Conservation (phyloP, 768 basidiomycete species). For the Boletus pseudopeckii region DNA sequence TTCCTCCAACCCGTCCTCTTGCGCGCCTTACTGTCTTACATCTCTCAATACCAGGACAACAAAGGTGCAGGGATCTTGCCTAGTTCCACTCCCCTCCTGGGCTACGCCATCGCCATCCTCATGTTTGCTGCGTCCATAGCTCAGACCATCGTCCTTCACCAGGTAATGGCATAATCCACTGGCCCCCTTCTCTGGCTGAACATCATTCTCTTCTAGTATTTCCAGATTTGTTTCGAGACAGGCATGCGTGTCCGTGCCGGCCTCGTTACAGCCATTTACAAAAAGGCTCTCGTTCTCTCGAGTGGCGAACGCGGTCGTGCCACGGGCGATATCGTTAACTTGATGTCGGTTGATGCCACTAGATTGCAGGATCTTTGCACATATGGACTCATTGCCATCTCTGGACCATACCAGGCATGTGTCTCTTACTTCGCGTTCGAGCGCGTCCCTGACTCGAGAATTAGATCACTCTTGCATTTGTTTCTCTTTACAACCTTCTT, state of each 20-base stretch:
- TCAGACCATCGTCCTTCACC: constrained; percentile 79
- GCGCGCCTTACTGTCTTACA: constrained; percentile 74
- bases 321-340: constrained; percentile 90
- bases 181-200: neutral
- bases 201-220: constrained; percentile 52
- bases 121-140: constrained; percentile 82
- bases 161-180: constrained; percentile 40
- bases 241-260: constrained; percentile 95
- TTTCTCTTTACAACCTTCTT: constrained; percentile 84
- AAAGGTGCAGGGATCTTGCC: constrained; percentile 28
- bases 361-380: constrained; percentile 78
- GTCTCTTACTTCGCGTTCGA: neutral
- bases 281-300: constrained; percentile 81
- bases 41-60: constrained; percentile 67
- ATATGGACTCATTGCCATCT: constrained; percentile 80
- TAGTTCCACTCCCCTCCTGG: constrained; percentile 47
- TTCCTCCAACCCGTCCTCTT: constrained; percentile 90
- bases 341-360: constrained; percentile 86
- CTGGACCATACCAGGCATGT: constrained; percentile 78
- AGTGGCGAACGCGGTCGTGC: constrained; percentile 80
- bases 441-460: neutral
- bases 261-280: constrained; percentile 80
- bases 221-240: constrained; percentile 77
- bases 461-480: constrained; percentile 82
- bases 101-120: constrained; percentile 67